These are phyloP conservation scores for Scutellaria barbata DNA, from an alignment of 257 asterid genomes.

Conservation along the genomic window DNA sequence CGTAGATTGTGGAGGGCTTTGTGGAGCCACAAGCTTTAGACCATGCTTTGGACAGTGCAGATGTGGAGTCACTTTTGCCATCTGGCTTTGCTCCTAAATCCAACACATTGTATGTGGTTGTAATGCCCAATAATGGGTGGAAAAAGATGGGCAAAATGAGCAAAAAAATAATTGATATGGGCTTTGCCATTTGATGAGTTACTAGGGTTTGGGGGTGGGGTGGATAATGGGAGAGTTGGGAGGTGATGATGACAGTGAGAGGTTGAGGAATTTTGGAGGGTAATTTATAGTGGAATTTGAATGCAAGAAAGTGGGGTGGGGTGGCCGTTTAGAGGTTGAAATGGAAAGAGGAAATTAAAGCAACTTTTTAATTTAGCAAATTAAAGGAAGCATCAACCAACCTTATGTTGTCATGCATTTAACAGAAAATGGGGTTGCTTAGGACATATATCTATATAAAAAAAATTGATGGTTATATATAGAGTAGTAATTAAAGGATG, in stretches of 20 bases:
- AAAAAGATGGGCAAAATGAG: constrained; percentile 14
- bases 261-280: constrained; percentile 32
- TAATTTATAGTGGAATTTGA: constrained; percentile 40
- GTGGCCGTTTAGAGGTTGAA: constrained; percentile 1
- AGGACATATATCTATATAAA: neutral
- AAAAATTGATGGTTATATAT: neutral
- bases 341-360: neutral
- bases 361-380: neutral
- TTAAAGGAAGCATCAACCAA: neutral
- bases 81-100: constrained; percentile 57
- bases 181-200: constrained; percentile 15
- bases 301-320: constrained; percentile 26
- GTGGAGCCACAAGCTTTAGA: constrained; percentile 55
- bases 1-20: constrained; percentile 46
- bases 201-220: neutral
- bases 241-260: constrained; percentile 28
- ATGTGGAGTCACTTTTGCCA: constrained; percentile 51
- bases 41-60: constrained; percentile 60
- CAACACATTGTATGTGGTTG: constrained; percentile 38
- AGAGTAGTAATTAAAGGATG: no score
- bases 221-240: constrained; percentile 3
- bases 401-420: constrained; percentile 24
- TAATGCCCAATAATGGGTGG: constrained; percentile 30
- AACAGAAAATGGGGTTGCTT: constrained; percentile 31
- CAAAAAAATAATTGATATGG: constrained; percentile 6